phyloP scores from a whole-genome alignment of 2,329 filamentous ascomycete genomes.

The Calonectria henricotiae region DNA sequence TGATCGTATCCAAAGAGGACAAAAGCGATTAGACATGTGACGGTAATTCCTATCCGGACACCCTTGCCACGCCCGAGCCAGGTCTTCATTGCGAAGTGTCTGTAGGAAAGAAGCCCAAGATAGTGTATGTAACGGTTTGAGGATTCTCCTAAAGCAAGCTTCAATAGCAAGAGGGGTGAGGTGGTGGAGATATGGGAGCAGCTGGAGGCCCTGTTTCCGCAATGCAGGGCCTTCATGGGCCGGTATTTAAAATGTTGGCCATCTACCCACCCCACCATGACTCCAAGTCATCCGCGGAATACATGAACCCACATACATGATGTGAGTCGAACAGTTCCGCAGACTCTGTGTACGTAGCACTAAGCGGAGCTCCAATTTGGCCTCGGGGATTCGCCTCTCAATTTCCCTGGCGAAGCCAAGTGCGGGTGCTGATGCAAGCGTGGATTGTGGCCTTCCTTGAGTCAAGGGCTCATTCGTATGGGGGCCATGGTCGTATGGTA shows the following conservation, averaged over 20 bases:
- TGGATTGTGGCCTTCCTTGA: constrained; percentile 1
- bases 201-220: not conserved
- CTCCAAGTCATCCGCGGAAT: not conserved
- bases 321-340: constrained; percentile 17
- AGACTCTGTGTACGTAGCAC: not conserved
- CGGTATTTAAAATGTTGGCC: constrained; percentile 12
- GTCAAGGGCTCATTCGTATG: constrained; percentile 15
- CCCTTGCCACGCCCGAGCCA: constrained; percentile 50
- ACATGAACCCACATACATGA: not conserved
- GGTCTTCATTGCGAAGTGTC: constrained; percentile 40
- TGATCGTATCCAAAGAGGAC: constrained; percentile 65
- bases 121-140: not conserved
- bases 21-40: constrained; percentile 50
- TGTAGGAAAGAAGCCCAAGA: not conserved
- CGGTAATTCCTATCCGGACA: constrained; percentile 46
- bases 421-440: not conserved
- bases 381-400: not conserved
- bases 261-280: not conserved
- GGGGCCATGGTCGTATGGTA: constrained; percentile 16
- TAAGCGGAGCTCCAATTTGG: not conserved
- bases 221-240: not conserved
- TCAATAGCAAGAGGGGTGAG: not conserved
- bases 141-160: not conserved
- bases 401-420: not conserved
- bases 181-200: not conserved